A percentile compares a stretch with the other conserved stretches of the same genome.
phyloP scores from a whole-genome alignment of 192 early-diverging fungal species.

The Podila epicladia region DNA sequence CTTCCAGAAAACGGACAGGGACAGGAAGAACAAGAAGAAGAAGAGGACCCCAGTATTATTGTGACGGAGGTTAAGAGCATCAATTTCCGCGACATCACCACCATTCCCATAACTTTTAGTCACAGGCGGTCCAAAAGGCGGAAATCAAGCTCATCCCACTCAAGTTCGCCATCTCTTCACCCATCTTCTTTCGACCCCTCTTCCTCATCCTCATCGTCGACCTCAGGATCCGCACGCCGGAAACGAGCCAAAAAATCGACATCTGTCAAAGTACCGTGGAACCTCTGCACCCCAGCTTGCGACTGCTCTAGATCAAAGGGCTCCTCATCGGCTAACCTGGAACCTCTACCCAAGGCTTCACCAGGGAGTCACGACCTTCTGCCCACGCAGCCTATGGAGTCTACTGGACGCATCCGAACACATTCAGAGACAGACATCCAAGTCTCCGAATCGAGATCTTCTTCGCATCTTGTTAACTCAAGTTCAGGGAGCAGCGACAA shows the following conservation, averaged over 20 bases:
- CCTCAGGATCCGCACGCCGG: conserved; percentile 20
- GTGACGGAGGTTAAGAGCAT: conserved; percentile 45
- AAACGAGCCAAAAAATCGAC: conserved; percentile 48
- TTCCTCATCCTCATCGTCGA: neutral
- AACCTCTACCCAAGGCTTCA: neutral
- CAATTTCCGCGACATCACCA: conserved; percentile 45
- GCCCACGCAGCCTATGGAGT: conserved; percentile 24
- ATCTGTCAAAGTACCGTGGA: conserved; percentile 8
- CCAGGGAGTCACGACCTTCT: neutral
- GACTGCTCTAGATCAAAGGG: conserved; percentile 15
- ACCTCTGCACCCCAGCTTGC: conserved; percentile 24
- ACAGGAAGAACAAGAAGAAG: neutral
- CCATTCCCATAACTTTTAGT: conserved; percentile 26
- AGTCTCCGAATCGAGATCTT: conserved; percentile 8
- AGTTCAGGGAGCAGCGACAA: conserved; percentile 2
- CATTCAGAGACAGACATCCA: conserved; percentile 32
- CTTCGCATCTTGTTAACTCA: neutral
- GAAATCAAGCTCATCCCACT: conserved; percentile 17
- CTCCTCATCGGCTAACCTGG: neutral
- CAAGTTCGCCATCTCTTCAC: neutral
- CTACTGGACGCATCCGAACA: conserved; percentile 37
- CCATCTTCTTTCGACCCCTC: conserved; percentile 1
- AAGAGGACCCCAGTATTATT: conserved; percentile 13
- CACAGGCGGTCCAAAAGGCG: conserved; percentile 35
- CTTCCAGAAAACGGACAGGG: neutral